phyloP scores from a whole-genome alignment of 1,284 basidiomycete species.

The Rhodotorula glutinis region DNA sequence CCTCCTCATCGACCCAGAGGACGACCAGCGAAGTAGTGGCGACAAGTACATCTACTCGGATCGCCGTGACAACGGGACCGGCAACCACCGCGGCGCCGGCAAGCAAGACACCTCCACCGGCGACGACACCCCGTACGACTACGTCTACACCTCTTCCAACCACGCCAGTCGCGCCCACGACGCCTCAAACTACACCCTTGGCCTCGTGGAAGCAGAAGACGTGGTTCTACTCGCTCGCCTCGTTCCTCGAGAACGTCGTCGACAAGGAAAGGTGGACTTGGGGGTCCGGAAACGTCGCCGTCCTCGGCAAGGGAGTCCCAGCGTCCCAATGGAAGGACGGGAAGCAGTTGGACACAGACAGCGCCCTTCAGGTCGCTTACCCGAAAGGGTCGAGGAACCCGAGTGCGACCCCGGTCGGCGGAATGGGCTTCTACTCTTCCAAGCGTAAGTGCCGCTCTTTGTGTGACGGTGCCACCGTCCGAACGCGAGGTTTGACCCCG shows the following conservation, averaged over 20 bases:
- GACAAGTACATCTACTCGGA: too few relatives aligned
- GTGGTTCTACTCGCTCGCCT: conserved; percentile 18
- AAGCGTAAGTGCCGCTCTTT: conserved; percentile 28
- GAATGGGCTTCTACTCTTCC: conserved; percentile 40
- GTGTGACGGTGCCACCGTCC: too few relatives aligned
- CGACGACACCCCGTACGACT: conserved; percentile 9
- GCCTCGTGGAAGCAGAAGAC: conserved; percentile 23
- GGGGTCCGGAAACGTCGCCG: conserved; percentile 23
- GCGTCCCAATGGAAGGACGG: conserved; percentile 22
- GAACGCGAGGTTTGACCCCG: background rate
- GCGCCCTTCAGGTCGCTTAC: conserved; percentile 37
- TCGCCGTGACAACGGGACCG: background rate
- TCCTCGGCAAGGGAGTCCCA: conserved; percentile 19
- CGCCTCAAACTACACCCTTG: background rate
- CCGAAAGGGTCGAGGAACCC: conserved; percentile 39
- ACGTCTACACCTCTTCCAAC: conserved; percentile 1
- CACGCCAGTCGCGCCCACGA: background rate
- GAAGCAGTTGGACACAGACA: conserved; percentile 5
- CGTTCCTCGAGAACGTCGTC: conserved; percentile 25
- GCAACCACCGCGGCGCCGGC: background rate
- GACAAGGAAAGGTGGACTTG: conserved; percentile 22
- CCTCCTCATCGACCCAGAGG: too few relatives aligned
- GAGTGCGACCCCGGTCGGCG: conserved; percentile 31
- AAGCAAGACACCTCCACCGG: background rate
- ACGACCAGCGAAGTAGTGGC: too few relatives aligned